Evolutionary conservation across 208 protist genomes (phyloP).

Genomic region (Leptomonas pyrrhocoris): DNA sequence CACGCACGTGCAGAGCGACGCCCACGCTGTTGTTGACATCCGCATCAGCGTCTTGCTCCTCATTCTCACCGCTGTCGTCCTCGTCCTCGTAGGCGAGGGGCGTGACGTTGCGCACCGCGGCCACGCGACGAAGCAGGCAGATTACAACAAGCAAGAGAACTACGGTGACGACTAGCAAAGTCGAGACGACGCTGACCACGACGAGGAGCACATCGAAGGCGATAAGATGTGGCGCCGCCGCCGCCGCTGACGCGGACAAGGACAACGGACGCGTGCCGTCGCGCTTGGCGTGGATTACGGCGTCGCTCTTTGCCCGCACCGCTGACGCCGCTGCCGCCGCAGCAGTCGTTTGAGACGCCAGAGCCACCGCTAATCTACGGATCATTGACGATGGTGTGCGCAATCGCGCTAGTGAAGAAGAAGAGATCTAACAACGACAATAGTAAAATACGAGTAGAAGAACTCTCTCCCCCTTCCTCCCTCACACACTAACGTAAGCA

Average conservation of each 20-base stretch:
- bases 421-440: background rate
- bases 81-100: background rate
- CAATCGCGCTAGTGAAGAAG: background rate
- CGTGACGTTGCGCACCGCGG: constrained; percentile 1
- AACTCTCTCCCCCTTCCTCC: too few relatives aligned
- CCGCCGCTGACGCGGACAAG: background rate
- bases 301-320: too few relatives aligned
- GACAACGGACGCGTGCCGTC: background rate
- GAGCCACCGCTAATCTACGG: background rate
- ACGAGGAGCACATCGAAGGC: constrained; percentile 13
- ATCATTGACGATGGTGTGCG: background rate
- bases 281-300: too few relatives aligned
- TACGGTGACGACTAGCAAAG: background rate
- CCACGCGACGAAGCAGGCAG: constrained; percentile 6
- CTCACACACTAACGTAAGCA: too few relatives aligned
- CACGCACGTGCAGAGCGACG: too few relatives aligned
- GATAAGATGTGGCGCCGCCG: background rate
- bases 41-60: too few relatives aligned
- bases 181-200: constrained; percentile 12
- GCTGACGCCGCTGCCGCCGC: background rate
- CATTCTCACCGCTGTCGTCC: background rate
- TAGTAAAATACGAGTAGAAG: too few relatives aligned
- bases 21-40: too few relatives aligned
- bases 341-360: background rate
- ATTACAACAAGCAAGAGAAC: background rate